These are phyloP conservation scores for Paulownia fortunei DNA, from an alignment of 257 asterid genomes.

Conservation along the genomic window DNA sequence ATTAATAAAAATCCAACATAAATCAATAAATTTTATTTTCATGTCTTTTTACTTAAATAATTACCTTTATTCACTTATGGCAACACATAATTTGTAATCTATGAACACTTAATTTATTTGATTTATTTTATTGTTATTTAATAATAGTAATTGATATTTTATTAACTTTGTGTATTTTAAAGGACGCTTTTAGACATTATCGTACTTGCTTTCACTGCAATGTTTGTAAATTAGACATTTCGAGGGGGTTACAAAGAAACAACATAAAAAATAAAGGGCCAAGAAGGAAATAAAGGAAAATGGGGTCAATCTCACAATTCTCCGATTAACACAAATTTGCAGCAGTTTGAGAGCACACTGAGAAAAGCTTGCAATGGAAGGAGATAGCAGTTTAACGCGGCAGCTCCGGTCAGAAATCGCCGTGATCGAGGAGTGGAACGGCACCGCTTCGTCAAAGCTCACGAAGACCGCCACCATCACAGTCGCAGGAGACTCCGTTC, in stretches of 20 bases:
- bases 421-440: slow-evolving; percentile 96
- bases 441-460: slow-evolving; percentile 72
- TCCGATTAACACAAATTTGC: background rate
- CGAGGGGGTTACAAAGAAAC: background rate
- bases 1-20: no score
- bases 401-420: slow-evolving; percentile 39
- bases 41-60: no score
- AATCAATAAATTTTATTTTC: no score
- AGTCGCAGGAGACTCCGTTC: slow-evolving; percentile 48
- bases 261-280: background rate
- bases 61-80: no score
- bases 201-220: background rate
- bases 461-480: slow-evolving; percentile 81
- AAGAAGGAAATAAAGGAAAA: background rate
- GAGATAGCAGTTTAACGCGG: slow-evolving; percentile 25
- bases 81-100: no score
- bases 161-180: no score
- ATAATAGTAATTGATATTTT: no score
- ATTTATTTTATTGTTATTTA: no score
- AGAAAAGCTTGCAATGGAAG: slow-evolving; percentile 34
- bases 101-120: no score
- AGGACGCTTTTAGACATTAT: no score
- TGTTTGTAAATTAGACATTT: background rate
- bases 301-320: slow-evolving; percentile 3
- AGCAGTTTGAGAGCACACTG: slow-evolving; percentile 12